Evolutionary conservation across 1,284 basidiomycete species (phyloP).

Genomic region (Cerrena zonata): DNA sequence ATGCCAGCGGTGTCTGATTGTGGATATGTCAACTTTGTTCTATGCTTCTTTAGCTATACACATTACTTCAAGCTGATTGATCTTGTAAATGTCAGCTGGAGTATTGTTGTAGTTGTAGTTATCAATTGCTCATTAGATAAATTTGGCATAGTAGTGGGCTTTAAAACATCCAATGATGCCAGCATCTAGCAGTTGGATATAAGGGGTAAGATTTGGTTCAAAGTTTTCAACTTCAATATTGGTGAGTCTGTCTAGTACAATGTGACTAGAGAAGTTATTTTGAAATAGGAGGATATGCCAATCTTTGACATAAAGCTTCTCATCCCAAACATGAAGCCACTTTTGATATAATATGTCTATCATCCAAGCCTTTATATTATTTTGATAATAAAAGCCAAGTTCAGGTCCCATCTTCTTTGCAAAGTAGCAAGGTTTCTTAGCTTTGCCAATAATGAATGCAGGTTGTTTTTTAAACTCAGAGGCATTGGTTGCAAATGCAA

Average conservation of each 20-base stretch:
- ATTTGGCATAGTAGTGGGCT: constrained; percentile 25
- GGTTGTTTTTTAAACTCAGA: constrained; percentile 26
- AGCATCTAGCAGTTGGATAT: constrained; percentile 26
- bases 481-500: constrained; percentile 26
- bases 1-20: too few species aligned
- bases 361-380: constrained; percentile 35
- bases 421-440: constrained; percentile 26
- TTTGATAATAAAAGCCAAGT: constrained; percentile 29
- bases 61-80: constrained; percentile 31
- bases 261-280: constrained; percentile 31
- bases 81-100: constrained; percentile 31
- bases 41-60: constrained; percentile 27
- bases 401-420: constrained; percentile 16
- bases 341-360: constrained; percentile 28
- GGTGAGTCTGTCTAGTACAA: constrained; percentile 13
- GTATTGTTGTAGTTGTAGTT: constrained; percentile 28
- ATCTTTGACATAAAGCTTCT: constrained; percentile 20
- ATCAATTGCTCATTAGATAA: constrained; percentile 26
- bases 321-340: constrained; percentile 19
- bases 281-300: constrained; percentile 24
- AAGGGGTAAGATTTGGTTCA: constrained; percentile 26
- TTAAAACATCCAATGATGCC: constrained; percentile 32
- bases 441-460: constrained; percentile 31
- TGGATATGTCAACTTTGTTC: too few species aligned
- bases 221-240: constrained; percentile 28